Evolutionary conservation across 306 rosid genomes (phyloP).

Genomic region (Prunus mume): DNA sequence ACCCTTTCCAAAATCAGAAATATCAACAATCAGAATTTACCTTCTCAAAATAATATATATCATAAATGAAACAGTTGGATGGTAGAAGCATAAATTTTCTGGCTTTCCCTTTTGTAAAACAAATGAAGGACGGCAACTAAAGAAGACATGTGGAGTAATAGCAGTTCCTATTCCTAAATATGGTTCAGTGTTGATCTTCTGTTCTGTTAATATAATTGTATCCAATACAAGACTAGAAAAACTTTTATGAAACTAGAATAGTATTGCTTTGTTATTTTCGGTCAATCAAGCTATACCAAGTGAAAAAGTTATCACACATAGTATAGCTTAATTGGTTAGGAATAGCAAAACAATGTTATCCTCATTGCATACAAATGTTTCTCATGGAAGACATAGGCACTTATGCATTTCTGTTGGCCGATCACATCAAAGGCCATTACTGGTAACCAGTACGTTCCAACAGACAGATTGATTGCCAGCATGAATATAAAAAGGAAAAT

Average conservation of each 20-base stretch:
- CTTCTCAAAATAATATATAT: background rate
- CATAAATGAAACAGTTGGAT: background rate
- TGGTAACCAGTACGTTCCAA: background rate
- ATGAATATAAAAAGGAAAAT: background rate
- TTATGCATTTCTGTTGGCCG: background rate
- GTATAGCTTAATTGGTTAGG: fast-evolving
- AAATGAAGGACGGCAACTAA: too few species aligned
- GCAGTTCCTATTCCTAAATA: background rate
- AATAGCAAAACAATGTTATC: too few species aligned
- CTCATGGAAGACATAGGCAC: background rate
- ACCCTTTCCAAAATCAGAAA: slow-evolving; percentile 35
- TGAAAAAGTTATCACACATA: fast-evolving
- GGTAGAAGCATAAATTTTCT: background rate
- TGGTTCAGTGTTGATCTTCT: background rate
- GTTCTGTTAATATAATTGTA: background rate
- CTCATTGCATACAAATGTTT: background rate
- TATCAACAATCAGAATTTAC: slow-evolving; percentile 19
- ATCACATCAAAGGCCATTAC: background rate
- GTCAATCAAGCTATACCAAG: fast-evolving
- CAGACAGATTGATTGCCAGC: background rate
- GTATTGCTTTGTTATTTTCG: fast-evolving
- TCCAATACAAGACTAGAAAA: background rate
- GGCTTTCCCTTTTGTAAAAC: background rate
- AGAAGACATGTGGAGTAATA: too few species aligned
- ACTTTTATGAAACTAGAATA: too few species aligned